These are phyloP conservation scores for Penicillium egyptiacum DNA, from an alignment of 495 filamentous ascomycete species.

Conservation along the genomic window DNA sequence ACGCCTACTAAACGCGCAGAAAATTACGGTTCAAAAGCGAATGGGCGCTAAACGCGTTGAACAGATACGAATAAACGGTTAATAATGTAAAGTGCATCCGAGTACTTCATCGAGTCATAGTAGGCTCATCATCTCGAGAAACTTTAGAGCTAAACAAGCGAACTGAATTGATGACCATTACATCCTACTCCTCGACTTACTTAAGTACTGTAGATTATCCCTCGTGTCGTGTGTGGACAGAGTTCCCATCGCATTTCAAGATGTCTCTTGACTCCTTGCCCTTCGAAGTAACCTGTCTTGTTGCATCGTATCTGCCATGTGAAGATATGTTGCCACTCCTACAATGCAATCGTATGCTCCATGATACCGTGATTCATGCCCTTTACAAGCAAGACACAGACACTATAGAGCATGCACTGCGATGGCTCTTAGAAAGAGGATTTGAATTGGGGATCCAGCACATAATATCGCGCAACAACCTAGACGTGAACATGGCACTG, in stretches of 20 bases:
- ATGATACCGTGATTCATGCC: not conserved
- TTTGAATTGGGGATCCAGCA: not conserved
- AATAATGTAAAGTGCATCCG: not conserved
- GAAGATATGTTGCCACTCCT: not conserved
- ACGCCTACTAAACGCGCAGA: not conserved
- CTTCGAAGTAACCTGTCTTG: not conserved
- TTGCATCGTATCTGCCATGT: not conserved
- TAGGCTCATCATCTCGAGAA: not conserved
- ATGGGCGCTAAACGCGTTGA: not conserved
- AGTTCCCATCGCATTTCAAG: not conserved
- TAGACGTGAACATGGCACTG: not conserved
- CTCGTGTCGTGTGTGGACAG: not conserved
- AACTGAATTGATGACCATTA: not conserved
- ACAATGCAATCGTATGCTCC: not conserved
- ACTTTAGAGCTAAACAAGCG: not conserved
- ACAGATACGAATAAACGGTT: not conserved
- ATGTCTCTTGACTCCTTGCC: slow-evolving; percentile 1
- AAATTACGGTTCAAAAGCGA: not conserved
- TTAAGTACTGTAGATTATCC: not conserved
- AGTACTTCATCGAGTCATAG: not conserved
- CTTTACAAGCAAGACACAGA: not conserved
- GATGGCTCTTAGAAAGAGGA: not conserved
- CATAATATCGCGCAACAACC: not conserved
- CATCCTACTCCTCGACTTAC: not conserved
- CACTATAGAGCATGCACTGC: fast-evolving